These are phyloP conservation scores for Heterobasidion parviporum DNA, from an alignment of 1,284 basidiomycete genomes.

Conservation along the genomic window DNA sequence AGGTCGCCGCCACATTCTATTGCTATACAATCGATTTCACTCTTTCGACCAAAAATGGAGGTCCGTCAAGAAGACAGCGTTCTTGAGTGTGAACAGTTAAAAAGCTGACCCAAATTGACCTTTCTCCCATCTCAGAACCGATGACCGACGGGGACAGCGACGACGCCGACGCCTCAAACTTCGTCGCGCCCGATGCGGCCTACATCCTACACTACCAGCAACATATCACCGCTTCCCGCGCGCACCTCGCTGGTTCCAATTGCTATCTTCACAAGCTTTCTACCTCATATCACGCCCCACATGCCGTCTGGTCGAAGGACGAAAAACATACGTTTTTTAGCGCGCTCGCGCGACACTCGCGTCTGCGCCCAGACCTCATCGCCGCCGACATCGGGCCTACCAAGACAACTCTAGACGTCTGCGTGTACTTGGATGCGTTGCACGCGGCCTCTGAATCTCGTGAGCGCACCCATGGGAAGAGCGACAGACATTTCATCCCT, in stretches of 20 bases:
- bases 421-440: constrained; percentile 48
- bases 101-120: too few species aligned
- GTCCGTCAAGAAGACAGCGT: too few species aligned
- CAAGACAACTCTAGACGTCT: constrained; percentile 57
- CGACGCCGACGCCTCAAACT: neutral
- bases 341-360: constrained; percentile 52
- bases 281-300: neutral
- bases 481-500: constrained; percentile 7
- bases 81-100: too few species aligned
- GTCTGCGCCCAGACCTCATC: constrained; percentile 64
- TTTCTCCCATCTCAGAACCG: neutral
- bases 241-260: neutral
- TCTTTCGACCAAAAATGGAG: too few species aligned
- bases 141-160: neutral
- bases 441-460: constrained; percentile 21
- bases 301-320: constrained; percentile 43
- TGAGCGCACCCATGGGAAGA: neutral
- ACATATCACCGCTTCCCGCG: neutral
- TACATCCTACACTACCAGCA: neutral
- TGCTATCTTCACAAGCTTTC: neutral
- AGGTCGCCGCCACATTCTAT: too few species aligned
- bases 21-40: too few species aligned
- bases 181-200: neutral
- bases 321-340: constrained; percentile 72
- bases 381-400: constrained; percentile 44